phyloP scores from a whole-genome alignment of 441 rosid genomes.

The Brassica hybrid region DNA sequence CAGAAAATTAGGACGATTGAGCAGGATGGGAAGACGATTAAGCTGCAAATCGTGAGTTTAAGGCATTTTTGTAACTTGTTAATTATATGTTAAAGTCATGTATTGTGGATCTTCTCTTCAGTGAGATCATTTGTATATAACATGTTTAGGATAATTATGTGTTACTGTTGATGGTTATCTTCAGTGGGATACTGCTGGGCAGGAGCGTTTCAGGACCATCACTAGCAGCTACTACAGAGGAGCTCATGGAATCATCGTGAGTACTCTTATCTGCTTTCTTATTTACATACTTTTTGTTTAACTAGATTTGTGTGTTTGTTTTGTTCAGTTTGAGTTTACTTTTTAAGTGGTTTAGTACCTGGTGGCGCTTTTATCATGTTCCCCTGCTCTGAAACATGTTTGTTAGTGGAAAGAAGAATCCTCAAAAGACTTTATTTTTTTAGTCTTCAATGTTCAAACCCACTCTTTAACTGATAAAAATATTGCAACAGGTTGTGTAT shows the following conservation, averaged over 20 bases:
- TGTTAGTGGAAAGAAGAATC: not conserved
- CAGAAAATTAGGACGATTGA: conserved; percentile 92
- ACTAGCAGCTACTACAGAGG: conserved; percentile 98
- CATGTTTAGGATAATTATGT: not conserved
- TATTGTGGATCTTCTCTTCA: not conserved
- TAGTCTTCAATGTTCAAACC: no score
- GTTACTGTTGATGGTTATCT: conserved; percentile 23
- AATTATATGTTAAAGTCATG: not conserved
- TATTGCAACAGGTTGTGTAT: conserved; percentile 63
- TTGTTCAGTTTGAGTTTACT: not conserved
- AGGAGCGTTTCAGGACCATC: conserved; percentile 93
- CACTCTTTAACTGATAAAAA: no score
- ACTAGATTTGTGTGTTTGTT: not conserved
- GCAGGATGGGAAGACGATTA: conserved; percentile 84
- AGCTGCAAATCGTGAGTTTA: conserved; percentile 81
- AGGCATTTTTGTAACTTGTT: not conserved
- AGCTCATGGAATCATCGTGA: conserved; percentile 94
- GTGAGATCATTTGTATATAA: not conserved
- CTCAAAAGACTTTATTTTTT: no score
- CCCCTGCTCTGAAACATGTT: conserved; percentile 4
- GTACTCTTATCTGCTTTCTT: conserved; percentile 14
- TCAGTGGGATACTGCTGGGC: conserved; percentile 98
- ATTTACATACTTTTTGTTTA: not conserved
- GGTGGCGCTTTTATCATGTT: not conserved
- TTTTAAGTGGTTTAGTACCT: conserved; percentile 5